A percentile compares a stretch with the other conserved stretches of the same genome.
Conservation (phyloP, 1,284 basidiomycete species). For the Cutaneotrichosporon dermatis region DNA sequence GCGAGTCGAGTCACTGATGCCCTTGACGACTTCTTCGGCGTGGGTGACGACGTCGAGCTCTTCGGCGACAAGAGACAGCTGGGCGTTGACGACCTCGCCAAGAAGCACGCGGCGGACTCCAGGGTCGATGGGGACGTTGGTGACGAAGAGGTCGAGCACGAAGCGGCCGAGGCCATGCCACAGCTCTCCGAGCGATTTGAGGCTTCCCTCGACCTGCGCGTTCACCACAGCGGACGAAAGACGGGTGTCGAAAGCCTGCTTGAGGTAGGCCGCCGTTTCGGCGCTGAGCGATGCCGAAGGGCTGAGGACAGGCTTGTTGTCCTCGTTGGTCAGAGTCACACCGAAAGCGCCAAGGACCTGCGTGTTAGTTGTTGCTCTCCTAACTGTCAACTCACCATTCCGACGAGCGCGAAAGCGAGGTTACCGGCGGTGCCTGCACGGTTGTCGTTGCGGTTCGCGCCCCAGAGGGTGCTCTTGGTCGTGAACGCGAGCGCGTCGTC, state of each 20-base stretch:
- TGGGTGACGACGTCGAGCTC: slow-evolving; percentile 59
- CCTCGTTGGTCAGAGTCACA: background rate
- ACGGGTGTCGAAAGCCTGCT: slow-evolving; percentile 7
- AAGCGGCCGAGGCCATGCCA: slow-evolving; percentile 62
- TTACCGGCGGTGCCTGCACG: slow-evolving; percentile 13
- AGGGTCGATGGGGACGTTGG: slow-evolving; percentile 83
- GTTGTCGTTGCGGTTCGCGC: slow-evolving; percentile 10
- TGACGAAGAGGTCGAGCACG: slow-evolving; percentile 62
- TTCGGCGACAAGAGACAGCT: slow-evolving; percentile 52
- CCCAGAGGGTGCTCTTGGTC: slow-evolving; percentile 25
- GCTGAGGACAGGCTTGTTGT: background rate
- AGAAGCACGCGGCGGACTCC: slow-evolving; percentile 62
- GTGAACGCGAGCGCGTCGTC: slow-evolving; percentile 33
- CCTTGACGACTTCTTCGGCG: slow-evolving; percentile 62
- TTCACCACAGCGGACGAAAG: slow-evolving; percentile 15
- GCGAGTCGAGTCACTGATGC: slow-evolving; percentile 53
- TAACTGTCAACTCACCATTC: slow-evolving; percentile 14
- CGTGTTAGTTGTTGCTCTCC: background rate
- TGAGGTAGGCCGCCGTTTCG: slow-evolving; percentile 13
- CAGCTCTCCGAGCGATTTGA: slow-evolving; percentile 34
- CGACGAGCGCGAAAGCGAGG: slow-evolving; percentile 18
- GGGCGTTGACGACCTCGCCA: slow-evolving; percentile 54
- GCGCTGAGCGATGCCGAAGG: background rate
- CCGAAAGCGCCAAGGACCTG: slow-evolving; percentile 28
- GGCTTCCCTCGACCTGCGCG: background rate